A percentile compares a stretch with the other conserved stretches of the same genome.
Evolutionary conservation across 352 stramenopile genomes (phyloP).

Genomic region (Phytopythium helicoides): DNA sequence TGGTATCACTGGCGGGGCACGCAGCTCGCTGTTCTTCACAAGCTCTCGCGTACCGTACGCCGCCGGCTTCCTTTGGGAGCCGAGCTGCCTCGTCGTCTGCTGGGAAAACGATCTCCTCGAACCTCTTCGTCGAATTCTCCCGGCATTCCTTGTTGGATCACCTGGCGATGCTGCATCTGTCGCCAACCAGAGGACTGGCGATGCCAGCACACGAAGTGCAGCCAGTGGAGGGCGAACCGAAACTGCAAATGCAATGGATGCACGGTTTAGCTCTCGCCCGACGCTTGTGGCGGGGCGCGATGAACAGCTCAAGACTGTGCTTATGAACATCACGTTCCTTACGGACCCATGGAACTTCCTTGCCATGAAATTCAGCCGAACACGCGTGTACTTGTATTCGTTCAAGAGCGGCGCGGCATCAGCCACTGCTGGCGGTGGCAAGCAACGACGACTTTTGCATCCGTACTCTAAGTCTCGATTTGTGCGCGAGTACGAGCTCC

Average conservation of each 20-base stretch:
- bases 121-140: constrained; percentile 25
- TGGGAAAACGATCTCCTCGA: constrained; percentile 47
- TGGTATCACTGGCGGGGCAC: neutral
- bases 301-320: constrained; percentile 32
- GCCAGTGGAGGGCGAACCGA: neutral
- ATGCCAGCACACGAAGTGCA: neutral
- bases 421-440: constrained; percentile 11
- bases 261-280: constrained; percentile 5
- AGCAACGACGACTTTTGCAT: constrained; percentile 42
- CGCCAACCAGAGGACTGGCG: neutral
- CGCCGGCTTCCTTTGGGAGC: constrained; percentile 48
- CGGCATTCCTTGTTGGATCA: constrained; percentile 1
- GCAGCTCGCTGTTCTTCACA: constrained; percentile 39
- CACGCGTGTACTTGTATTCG: constrained; percentile 41
- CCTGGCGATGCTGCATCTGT: neutral
- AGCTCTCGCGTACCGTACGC: constrained; percentile 40
- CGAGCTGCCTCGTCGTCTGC: constrained; percentile 49
- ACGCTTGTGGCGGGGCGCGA: constrained; percentile 3
- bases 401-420: constrained; percentile 1
- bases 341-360: constrained; percentile 55
- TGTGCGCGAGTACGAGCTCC: constrained; percentile 46
- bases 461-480: constrained; percentile 48
- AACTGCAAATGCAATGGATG: neutral
- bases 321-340: constrained; percentile 61
- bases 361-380: constrained; percentile 42